Evolutionary conservation across 345 rosid genomes (phyloP).

Genomic region (Clausena lansium): DNA sequence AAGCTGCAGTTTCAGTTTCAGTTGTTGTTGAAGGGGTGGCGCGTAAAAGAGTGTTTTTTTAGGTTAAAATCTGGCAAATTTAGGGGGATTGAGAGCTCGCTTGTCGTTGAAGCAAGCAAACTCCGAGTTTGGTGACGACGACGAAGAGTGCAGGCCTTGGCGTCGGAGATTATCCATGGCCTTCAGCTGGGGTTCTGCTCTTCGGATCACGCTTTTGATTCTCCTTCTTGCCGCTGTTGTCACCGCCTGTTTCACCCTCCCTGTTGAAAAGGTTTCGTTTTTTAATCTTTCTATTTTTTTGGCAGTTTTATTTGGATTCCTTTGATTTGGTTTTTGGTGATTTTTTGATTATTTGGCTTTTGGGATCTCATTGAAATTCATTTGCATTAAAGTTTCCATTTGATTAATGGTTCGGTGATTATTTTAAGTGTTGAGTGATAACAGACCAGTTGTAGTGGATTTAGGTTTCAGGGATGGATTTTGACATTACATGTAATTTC

Average conservation of each 20-base stretch:
- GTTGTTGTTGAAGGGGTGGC: background rate
- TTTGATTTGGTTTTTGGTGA: slow-evolving; percentile 12
- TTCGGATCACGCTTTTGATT: slow-evolving; percentile 64
- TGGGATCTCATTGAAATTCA: slow-evolving; percentile 1
- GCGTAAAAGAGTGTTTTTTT: background rate
- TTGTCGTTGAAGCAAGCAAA: slow-evolving; percentile 47
- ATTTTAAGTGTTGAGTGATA: background rate
- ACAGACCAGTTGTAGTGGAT: background rate
- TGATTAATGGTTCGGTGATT: background rate
- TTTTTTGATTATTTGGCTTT: background rate
- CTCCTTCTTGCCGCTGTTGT: slow-evolving; percentile 62
- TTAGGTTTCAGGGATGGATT: background rate
- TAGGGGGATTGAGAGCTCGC: slow-evolving; percentile 47
- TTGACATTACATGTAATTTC: background rate
- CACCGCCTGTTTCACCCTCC: slow-evolving; percentile 83
- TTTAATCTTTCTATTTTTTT: background rate
- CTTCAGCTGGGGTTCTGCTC: slow-evolving; percentile 68
- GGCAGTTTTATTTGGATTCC: slow-evolving; percentile 3
- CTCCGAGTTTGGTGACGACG: slow-evolving; percentile 36
- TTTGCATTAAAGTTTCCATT: background rate
- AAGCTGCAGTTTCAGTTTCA: too few relatives aligned
- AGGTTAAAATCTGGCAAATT: slow-evolving; percentile 50
- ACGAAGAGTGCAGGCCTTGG: slow-evolving; percentile 56
- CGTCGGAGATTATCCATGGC: slow-evolving; percentile 69
- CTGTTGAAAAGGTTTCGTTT: slow-evolving; percentile 71